Evolutionary conservation across 352 stramenopile species (phyloP).

Genomic region (Globisporangium paroecandrum): DNA sequence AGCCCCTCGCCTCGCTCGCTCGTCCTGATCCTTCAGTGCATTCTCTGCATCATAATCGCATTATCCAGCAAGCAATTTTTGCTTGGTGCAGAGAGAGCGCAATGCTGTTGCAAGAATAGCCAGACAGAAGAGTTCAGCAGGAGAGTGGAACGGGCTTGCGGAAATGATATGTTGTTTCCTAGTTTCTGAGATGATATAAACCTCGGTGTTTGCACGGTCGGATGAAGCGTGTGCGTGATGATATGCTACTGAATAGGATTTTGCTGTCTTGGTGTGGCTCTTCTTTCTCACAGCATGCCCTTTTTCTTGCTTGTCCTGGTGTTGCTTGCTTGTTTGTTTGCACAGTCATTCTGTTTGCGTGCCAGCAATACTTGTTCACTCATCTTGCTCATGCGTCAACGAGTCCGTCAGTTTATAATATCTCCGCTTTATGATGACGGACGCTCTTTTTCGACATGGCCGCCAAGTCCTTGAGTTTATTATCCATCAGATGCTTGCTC

Average conservation of each 20-base stretch:
- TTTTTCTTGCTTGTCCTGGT: slow-evolving; percentile 5
- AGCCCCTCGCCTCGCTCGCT: no score
- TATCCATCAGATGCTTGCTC: background rate
- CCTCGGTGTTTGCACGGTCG: background rate
- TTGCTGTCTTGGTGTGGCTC: background rate
- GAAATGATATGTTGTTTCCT: background rate
- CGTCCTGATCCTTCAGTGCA: background rate
- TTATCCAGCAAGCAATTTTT: background rate
- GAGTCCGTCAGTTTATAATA: background rate
- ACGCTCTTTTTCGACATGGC: background rate
- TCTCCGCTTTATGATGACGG: background rate
- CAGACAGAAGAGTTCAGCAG: slow-evolving; percentile 1
- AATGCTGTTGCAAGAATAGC: slow-evolving; percentile 2
- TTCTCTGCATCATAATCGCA: background rate
- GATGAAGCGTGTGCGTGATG: background rate
- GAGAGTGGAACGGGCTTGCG: background rate
- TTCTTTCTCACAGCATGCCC: background rate
- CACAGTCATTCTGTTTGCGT: slow-evolving; percentile 1
- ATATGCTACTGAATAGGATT: slow-evolving; percentile 3
- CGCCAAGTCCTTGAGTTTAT: background rate
- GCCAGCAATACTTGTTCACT: background rate
- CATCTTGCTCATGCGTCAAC: background rate
- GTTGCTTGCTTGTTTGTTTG: slow-evolving; percentile 6
- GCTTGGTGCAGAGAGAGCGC: background rate
- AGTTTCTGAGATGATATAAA: slow-evolving; percentile 1